Evolutionary conservation across 495 filamentous ascomycete genomes (phyloP), one percentile per base, ranked within the genome.

Genomic region (Aspergillus baeticus): DNA sequence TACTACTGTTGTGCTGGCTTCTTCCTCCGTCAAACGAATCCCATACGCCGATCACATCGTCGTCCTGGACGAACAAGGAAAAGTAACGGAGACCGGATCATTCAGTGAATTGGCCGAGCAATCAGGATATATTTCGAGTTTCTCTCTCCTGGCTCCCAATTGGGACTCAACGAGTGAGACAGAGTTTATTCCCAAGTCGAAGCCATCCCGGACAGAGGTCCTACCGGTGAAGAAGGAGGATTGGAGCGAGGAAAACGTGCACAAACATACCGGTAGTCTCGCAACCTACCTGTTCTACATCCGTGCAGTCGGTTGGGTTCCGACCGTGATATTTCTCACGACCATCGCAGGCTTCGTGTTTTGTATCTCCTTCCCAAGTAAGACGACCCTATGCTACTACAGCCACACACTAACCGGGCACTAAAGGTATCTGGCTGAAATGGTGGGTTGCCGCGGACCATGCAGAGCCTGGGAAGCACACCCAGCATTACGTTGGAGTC

Each of bases 1-100:
- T 2, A 72, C 68, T 0, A 78, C 79, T 0, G 70, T 80, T 1
- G 7, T 51, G 1, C 39, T 54, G 0, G 51, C 33, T n/a, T 51
- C 48, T 15, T 51, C 48, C 10, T 51, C 49, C 6, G 36, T 31
- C 35, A 52, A 41, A 21, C 36, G 36, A 15, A 6, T 55, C 18
- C 29, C 52, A 1, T 55, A 38, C 20, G 52, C 52, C 3, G 52
- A 55, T 20, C 29, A 47, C 42, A 47, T 55, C 10, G 29, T 55
- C 2, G 31, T 47, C 0, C 31, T 55, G 11, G 42, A 39, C 21
- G 29, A 35, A 13, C 31, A 38, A 11, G 52, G 52, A 18, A 11
- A n/a, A 11, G 4, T 44, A 14, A 29, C 21, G 3, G 51, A 37
- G 11, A n/a, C 22, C 6, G 39, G 51, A 6, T n/a, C 39, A 6